phyloP scores from a whole-genome alignment of 805 yeast genomes.

The Pichia ethanolica region DNA sequence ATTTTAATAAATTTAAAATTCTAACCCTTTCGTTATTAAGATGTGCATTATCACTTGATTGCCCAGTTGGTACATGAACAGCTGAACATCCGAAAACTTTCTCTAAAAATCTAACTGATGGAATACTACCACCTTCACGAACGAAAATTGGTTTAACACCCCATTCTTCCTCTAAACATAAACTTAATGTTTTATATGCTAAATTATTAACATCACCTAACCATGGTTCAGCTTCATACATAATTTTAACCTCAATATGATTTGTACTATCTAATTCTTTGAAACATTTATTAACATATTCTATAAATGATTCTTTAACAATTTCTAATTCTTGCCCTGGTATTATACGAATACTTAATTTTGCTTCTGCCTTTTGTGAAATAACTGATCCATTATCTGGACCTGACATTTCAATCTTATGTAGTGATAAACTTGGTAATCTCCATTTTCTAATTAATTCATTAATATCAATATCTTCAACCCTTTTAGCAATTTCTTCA shows the following conservation, averaged over 20 bases:
- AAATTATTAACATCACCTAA: slow-evolving; percentile 75
- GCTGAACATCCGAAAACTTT: slow-evolving; percentile 80
- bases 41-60: slow-evolving; percentile 90
- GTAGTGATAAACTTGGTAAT: slow-evolving; percentile 81
- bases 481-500: slow-evolving; percentile 46
- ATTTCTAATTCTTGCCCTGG: slow-evolving; percentile 72
- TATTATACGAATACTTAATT: slow-evolving; percentile 77
- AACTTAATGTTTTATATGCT: slow-evolving; percentile 60
- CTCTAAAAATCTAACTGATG: slow-evolving; percentile 79
- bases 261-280: slow-evolving; percentile 50
- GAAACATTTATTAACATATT: slow-evolving; percentile 44
- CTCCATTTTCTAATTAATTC: slow-evolving; percentile 80
- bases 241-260: slow-evolving; percentile 48
- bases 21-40: slow-evolving; percentile 80
- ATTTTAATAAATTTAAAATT: slow-evolving; percentile 66
- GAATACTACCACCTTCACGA: slow-evolving; percentile 96
- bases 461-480: slow-evolving; percentile 26
- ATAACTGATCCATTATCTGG: slow-evolving; percentile 87
- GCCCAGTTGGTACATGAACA: slow-evolving; percentile 95
- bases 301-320: slow-evolving; percentile 44
- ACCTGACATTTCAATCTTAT: slow-evolving; percentile 78
- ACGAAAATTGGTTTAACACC: slow-evolving; percentile 72
- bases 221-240: slow-evolving; percentile 95
- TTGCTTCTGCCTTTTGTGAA: slow-evolving; percentile 71
- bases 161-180: slow-evolving; percentile 68